Conservation (phyloP, 805 yeast species). For the Ogataea philodendri region DNA sequence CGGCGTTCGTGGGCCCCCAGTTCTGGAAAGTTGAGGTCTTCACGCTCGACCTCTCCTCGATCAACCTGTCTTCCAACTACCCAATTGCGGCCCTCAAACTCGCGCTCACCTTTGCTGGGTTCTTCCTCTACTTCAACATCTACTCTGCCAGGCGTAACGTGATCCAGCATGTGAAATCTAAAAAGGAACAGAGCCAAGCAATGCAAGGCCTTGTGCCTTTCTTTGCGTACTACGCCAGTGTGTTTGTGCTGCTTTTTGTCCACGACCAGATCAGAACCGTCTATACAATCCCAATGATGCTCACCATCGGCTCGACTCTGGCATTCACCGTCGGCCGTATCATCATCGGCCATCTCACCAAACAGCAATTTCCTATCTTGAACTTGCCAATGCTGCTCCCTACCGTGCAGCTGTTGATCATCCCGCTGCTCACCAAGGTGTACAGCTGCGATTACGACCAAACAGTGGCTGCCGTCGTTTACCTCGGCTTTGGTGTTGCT, state of each 20-base stretch:
- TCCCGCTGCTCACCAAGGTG: conserved; percentile 36
- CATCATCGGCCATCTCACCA: conserved; percentile 80
- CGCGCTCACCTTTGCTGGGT: conserved; percentile 50
- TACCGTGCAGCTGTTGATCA: conserved; percentile 41
- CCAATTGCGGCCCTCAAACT: conserved; percentile 41
- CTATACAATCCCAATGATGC: conserved; percentile 53
- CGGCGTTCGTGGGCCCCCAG: conserved; percentile 69
- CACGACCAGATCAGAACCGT: conserved; percentile 50
- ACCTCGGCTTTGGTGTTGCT: conserved; percentile 68
- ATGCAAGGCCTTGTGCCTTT: conserved; percentile 66
- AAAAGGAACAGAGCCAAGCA: conserved; percentile 37
- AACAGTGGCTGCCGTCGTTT: conserved; percentile 51
- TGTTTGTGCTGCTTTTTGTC: conserved; percentile 45
- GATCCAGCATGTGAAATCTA: conserved; percentile 36
- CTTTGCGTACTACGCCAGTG: conserved; percentile 48
- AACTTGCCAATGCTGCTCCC: conserved; percentile 75
- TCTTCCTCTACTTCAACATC: conserved; percentile 62
- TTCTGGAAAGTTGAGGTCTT: conserved; percentile 53
- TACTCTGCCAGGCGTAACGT: conserved; percentile 66
- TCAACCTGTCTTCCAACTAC: conserved; percentile 29
- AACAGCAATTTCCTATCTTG: conserved; percentile 69
- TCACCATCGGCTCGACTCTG: conserved; percentile 70
- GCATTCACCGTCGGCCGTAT: conserved; percentile 92
- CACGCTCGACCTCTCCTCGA: conserved; percentile 37
- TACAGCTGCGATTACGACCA: conserved; percentile 40